These are phyloP conservation scores for Falciphora oryzae DNA, from an alignment of 2,329 filamentous ascomycete species.

Conservation along the genomic window DNA sequence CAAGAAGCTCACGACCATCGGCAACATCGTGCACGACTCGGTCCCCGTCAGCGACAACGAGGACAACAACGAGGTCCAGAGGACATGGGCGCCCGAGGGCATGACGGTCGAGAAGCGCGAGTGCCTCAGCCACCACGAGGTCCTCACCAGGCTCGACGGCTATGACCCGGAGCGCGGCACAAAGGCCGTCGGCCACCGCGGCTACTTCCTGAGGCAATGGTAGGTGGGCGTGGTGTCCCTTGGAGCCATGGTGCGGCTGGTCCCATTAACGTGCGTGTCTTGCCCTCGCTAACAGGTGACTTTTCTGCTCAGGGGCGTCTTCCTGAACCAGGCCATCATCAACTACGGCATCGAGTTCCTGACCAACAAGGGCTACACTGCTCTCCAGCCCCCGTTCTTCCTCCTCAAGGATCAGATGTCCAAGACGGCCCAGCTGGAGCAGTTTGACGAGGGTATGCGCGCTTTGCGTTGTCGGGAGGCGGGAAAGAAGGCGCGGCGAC, in stretches of 20 bases:
- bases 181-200: conserved; percentile 90
- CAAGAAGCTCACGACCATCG: conserved; percentile 76
- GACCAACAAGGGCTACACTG: conserved; percentile 70
- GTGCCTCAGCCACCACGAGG: conserved; percentile 88
- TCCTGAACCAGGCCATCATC: conserved; percentile 74
- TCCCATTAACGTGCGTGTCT: too few species aligned
- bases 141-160: conserved; percentile 79
- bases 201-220: conserved; percentile 87
- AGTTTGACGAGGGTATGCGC: conserved; percentile 71
- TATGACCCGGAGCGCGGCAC: conserved; percentile 90
- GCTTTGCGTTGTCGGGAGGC: neutral
- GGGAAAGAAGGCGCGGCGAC: too few species aligned
- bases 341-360: conserved; percentile 95
- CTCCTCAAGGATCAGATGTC: conserved; percentile 96
- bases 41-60: conserved; percentile 81
- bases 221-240: conserved; percentile 48
- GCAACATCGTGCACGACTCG: conserved; percentile 85
- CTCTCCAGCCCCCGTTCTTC: conserved; percentile 84
- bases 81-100: conserved; percentile 73
- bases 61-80: conserved; percentile 75
- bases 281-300: neutral
- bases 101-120: conserved; percentile 65
- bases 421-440: conserved; percentile 93
- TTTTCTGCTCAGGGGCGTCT: conserved; percentile 11
- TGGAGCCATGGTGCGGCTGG: neutral